Base-by-base conservation (phyloP, 2,329 filamentous ascomycete genomes). In the Parafenestella ontariensis region DNA sequence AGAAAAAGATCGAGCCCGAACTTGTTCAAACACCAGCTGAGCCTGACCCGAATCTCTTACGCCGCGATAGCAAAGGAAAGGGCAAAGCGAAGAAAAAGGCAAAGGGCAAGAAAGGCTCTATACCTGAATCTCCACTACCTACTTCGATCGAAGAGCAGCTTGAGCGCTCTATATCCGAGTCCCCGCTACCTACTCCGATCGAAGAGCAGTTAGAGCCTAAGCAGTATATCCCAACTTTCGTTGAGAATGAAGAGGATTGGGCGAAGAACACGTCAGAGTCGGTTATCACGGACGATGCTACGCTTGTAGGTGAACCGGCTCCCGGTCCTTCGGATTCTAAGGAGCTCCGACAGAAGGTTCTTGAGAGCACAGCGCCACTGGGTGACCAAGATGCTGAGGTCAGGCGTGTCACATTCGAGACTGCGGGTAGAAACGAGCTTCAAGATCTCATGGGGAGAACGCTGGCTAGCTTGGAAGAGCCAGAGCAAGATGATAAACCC, bases 241-340 rank as follows among this genome's bases (percentile, higher is more conserved):
- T 68, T 11, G 66, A 71, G 5, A 66, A 73, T 23, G 71, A 74
- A 51, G 64, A 70, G 10, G 67, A 70, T 3, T 74, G 71, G 71
- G 54, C 43, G 3, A 66, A 67, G 45, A 63, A 66, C 29, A 63
- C 56, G 5, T 51, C 62, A 1, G 68, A 65, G 29, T 69, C 69
- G 1, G 34, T 65, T 17, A 50, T 66, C 44, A 69, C 68, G 1
- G 70, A 73, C 45, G 70, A 71, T 37, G 68, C 65, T 46, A 73
- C 70, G 2, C 66, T 74, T 36, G 65, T 74, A 15, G 71, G 66
- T 28, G 70, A 73, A 11, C 58, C 66, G 2, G 47, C 46, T 20
- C 29, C 56, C 31, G 54, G 49, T 8, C 49, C 61, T n/a, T 49
- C 49, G 3, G 46, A 23, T 26, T 34, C 39, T 4, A 74, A 73